Conservation (phyloP, 1,284 basidiomycete species). For the Sporisorium graminicola region DNA sequence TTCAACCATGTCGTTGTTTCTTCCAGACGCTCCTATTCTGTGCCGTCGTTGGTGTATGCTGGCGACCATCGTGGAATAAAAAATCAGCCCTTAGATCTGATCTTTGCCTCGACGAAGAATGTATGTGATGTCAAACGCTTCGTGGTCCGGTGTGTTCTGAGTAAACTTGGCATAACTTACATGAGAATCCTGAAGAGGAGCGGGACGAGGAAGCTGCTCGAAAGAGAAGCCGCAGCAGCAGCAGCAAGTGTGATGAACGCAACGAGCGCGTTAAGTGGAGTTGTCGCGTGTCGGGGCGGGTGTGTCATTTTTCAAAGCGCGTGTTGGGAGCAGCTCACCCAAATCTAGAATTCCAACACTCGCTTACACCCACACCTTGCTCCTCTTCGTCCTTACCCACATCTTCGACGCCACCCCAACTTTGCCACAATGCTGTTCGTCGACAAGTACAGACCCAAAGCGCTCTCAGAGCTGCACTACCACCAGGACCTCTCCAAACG, state of each 20-base stretch:
- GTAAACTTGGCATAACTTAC: too few relatives aligned
- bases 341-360: slow-evolving; percentile 10
- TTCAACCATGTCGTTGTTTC: background rate
- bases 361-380: background rate
- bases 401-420: slow-evolving; percentile 9
- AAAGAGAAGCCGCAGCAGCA: slow-evolving; percentile 1
- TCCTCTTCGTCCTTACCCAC: background rate
- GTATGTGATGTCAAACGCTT: too few relatives aligned
- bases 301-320: slow-evolving; percentile 11
- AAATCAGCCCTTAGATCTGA: slow-evolving; percentile 49
- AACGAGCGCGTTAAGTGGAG: slow-evolving; percentile 19
- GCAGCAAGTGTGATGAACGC: background rate
- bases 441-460: slow-evolving; percentile 84
- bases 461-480: slow-evolving; percentile 88
- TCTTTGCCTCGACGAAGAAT: background rate
- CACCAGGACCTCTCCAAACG: slow-evolving; percentile 84
- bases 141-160: too few relatives aligned
- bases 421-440: slow-evolving; percentile 61
- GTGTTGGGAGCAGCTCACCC: slow-evolving; percentile 12
- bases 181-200: background rate
- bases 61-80: slow-evolving; percentile 35
- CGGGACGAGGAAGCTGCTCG: background rate
- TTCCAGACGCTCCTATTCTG: slow-evolving; percentile 21
- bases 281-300: slow-evolving; percentile 9
- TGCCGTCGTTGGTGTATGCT: slow-evolving; percentile 15